Base-by-base conservation (phyloP, 352 stramenopile genomes). In the Paralagenidium karlingii region DNA sequence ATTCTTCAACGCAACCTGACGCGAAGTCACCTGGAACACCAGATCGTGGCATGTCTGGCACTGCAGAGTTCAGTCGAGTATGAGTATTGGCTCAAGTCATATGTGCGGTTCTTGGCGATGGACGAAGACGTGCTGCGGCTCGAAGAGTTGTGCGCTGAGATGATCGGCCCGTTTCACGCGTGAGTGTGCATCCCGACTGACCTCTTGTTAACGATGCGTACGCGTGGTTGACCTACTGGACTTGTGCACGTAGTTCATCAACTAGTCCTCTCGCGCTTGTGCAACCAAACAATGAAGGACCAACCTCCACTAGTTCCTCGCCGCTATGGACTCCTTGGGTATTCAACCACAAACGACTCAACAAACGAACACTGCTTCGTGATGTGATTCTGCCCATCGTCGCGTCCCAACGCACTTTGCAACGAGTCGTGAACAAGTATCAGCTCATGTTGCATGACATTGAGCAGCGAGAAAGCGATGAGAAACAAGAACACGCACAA, bases 371-470 rank as follows among this genome's bases (percentile, higher is more conserved):
- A 15, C 48, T 92, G 28, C 58, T 92, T 21, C 82, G 75, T 33
- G 56, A 54, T 2, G 49, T 75, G 25, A 67, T 92, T 22, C 51
- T 92, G 33, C 79, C 75, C 15, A 80, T 68, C 16, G 86, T 92
- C 49, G 76, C 75, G 19, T 56, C 63, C 8, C 89, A 92, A 44
- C 75, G 75, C 24, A 63, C 71, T 34, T 59, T 92, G 11, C 79
- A 92, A 51, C 79, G 75, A 16, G 63, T 92, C 10, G 75, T 87
- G 27, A 66, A 66, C 24, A 88, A 89, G 51, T 92, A 82, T 43
- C 68, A 88, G 45, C 53, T 87, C 15, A 84, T 88, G 68, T 47
- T 89, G 29, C 71, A 67, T 34, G 76, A 90, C 34, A 83, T 82
- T 26, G 59, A 68, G 8, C 37, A 49, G 0, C 60, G 60, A 22